Evolutionary conservation across 2,329 filamentous ascomycete species (phyloP).

Genomic region (Talaromyces sp.): DNA sequence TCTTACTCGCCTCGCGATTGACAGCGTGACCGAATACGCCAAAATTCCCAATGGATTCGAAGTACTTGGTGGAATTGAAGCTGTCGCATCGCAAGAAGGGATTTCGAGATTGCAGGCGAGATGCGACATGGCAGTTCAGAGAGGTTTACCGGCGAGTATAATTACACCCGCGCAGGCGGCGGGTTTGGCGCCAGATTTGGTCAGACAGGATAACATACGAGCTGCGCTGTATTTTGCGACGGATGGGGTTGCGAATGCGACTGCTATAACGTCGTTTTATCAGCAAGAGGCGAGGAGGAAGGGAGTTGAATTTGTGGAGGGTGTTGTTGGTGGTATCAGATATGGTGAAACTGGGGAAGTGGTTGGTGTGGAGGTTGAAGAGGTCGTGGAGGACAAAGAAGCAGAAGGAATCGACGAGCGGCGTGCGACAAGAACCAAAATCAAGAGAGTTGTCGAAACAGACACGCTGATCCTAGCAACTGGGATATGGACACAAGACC

Average conservation of each 20-base stretch:
- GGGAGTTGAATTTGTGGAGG: slow-evolving; percentile 26
- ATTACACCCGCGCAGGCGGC: slow-evolving; percentile 24
- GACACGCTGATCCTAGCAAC: slow-evolving; percentile 24
- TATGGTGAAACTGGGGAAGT: slow-evolving; percentile 19
- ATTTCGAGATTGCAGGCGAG: slow-evolving; percentile 12
- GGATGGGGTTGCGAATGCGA: slow-evolving; percentile 29
- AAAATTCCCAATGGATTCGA: slow-evolving; percentile 29
- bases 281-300: slow-evolving; percentile 21
- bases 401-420: background rate
- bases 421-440: background rate
- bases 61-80: slow-evolving; percentile 26
- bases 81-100: slow-evolving; percentile 24
- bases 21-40: slow-evolving; percentile 30
- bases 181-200: slow-evolving; percentile 27
- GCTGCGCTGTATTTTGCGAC: slow-evolving; percentile 25
- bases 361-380: slow-evolving; percentile 20
- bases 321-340: background rate
- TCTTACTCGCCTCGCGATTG: slow-evolving; percentile 30
- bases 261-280: slow-evolving; percentile 25
- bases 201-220: slow-evolving; percentile 22
- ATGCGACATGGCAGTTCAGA: background rate
- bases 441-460: background rate
- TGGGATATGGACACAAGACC: slow-evolving; percentile 29
- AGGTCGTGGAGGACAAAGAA: slow-evolving; percentile 17
- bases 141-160: slow-evolving; percentile 25